A percentile compares a stretch with the other conserved stretches of the same genome.
Conservation (phyloP, 106 monocot species). For the Acanthochlamys bracteata region DNA sequence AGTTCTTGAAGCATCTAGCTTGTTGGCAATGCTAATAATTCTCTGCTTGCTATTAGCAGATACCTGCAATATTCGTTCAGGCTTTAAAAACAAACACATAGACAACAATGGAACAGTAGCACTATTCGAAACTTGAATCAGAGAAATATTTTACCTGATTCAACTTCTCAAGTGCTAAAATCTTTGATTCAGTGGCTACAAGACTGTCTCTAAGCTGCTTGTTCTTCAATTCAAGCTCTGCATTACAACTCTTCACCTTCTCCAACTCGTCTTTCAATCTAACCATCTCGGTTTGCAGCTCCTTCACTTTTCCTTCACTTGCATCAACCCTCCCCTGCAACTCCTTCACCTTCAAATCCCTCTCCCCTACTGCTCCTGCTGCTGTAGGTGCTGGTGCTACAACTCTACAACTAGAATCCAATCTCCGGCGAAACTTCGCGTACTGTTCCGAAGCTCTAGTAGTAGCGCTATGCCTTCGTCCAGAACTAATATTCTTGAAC, state of each 20-base stretch:
- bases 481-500: background rate
- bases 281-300: conserved; percentile 35
- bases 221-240: conserved; percentile 45
- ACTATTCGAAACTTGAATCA: too few relatives aligned
- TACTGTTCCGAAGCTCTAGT: conserved; percentile 20
- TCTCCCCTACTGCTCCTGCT: conserved; percentile 11
- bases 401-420: conserved; percentile 13
- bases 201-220: conserved; percentile 30
- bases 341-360: conserved; percentile 15
- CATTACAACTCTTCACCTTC: conserved; percentile 36
- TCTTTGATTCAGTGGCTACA: conserved; percentile 30
- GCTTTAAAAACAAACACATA: too few relatives aligned
- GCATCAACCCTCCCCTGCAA: conserved; percentile 34
- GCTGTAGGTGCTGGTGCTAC: conserved; percentile 1
- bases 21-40: conserved; percentile 16
- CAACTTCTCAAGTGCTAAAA: conserved; percentile 11
- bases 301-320: conserved; percentile 39
- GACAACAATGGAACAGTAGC: too few relatives aligned
- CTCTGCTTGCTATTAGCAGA: conserved; percentile 2
- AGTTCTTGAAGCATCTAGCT: conserved; percentile 8
- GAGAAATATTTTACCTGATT: conserved; percentile 20
- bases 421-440: conserved; percentile 16
- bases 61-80: conserved; percentile 9
- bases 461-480: conserved; percentile 1
- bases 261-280: conserved; percentile 34